phyloP scores from a whole-genome alignment of 345 rosid species.

The Clausena lansium region DNA sequence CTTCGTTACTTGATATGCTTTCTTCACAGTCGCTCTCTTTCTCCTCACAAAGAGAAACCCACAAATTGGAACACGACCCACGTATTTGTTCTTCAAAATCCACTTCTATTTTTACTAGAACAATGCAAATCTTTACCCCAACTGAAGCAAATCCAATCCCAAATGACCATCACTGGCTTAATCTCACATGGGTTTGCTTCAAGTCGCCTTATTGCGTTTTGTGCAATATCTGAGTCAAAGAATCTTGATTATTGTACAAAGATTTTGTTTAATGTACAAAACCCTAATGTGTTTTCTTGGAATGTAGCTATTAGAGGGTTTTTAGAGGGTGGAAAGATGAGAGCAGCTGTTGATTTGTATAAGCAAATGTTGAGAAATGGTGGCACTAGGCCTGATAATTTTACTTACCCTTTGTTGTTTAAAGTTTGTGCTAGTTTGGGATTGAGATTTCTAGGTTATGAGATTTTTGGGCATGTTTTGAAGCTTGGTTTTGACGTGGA shows the following conservation, averaged over 20 bases:
- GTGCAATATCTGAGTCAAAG: slow-evolving; percentile 54
- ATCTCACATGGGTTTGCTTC: slow-evolving; percentile 53
- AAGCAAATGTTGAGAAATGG: slow-evolving; percentile 59
- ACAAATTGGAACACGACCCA: slow-evolving; percentile 42
- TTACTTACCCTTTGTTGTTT: slow-evolving; percentile 67
- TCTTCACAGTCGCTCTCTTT: slow-evolving; percentile 38
- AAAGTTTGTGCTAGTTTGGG: slow-evolving; percentile 51
- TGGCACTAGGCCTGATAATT: slow-evolving; percentile 60
- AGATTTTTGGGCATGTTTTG: slow-evolving; percentile 65
- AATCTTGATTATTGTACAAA: slow-evolving; percentile 57
- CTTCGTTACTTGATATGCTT: slow-evolving; percentile 4
- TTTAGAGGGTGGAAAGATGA: slow-evolving; percentile 42
- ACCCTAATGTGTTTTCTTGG: slow-evolving; percentile 64
- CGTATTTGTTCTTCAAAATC: slow-evolving; percentile 47
- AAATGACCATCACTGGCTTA: slow-evolving; percentile 49
- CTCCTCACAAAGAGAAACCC: slow-evolving; percentile 40
- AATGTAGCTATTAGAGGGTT: slow-evolving; percentile 66
- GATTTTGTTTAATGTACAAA: slow-evolving; percentile 39
- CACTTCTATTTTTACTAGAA: slow-evolving; percentile 56
- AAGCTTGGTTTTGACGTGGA: slow-evolving; percentile 58
- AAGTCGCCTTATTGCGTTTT: slow-evolving; percentile 66
- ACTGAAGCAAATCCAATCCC: slow-evolving; percentile 74
- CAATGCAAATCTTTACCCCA: slow-evolving; percentile 55
- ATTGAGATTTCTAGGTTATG: slow-evolving; percentile 41
- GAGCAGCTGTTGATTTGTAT: slow-evolving; percentile 45